Base-by-base conservation (phyloP, 225 moss, liverwort and hornwort species). In the Asterella californica region DNA sequence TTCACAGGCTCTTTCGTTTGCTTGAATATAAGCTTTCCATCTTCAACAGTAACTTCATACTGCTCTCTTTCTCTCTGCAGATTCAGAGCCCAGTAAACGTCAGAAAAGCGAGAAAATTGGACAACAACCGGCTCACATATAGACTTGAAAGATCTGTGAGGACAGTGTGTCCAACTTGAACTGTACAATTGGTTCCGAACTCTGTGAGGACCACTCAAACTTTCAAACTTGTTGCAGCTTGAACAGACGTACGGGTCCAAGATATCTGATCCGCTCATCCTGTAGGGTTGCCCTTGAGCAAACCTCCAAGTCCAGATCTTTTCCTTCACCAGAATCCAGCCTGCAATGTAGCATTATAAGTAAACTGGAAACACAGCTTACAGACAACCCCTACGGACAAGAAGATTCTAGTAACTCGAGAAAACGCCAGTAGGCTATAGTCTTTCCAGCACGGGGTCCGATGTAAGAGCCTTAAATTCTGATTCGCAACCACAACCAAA, bases 281-380 rank as follows among this genome's bases (percentile, higher is more conserved):
- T 84, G 82, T 75, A 97, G 78, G 79, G 52, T 90, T 10, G 90
- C 85, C 82, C 89, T 93, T 46, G 83, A 34, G 62, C 96, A 97
- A 54, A 76, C 50, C 79, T 93, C 85, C 81, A 97, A 59, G 29
- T 97, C 91, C 37, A 93, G 15, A 72, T 93, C 84, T 82, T 91
- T 94, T 37, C 96, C 96, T 79, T 90, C 93, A 70, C 96, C 94
- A 30, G 83, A 24, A 79, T 96, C 94, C 79, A 96, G 88, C 96
- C 96, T 96, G 89, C 81, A 88, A 70, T 53, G 74, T 27, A 9
- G 6, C 10, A 10, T n/a, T 9, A 6, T 61, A 9, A 61, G 61
- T 61, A 10, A 27, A 27, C n/a, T 61, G 61, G 17, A n/a, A n/a
- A 27, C 61, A 61, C 7, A 27, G n/a, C 3, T 61, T 52, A 52